Base-by-base conservation (phyloP, 1,284 basidiomycete species). In the Neotropicomus parvogracilis region DNA sequence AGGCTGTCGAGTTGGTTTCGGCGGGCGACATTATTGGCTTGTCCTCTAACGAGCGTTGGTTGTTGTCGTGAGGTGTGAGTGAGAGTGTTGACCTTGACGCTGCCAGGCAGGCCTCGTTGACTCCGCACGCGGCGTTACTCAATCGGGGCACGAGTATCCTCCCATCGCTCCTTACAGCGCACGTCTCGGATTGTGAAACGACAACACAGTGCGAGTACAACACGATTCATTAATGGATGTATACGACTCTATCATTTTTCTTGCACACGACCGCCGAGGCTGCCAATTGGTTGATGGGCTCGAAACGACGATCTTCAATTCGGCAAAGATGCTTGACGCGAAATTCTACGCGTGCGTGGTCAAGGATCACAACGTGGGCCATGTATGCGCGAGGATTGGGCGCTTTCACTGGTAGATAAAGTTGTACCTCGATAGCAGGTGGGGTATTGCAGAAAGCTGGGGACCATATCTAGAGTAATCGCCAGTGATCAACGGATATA, bases 381-480 rank as follows among this genome's bases (percentile, higher is more conserved):
- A 8, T 38, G 19, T 27, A 29, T 29, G 37, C 38, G 14, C 21
- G 20, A 9, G 27, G 9, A 6, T 11, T 9, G 11, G 4, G 27
- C 13, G 1, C 27, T 33, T 49, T 59, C 39, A 85, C 64, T 84
- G 82, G 62, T 85, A 85, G 49, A 85, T 85, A 60, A 85, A 85
- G 65, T 84, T 84, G 70, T 60, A 94, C 81, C 91, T 83, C 58
- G 93, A 95, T 33, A 99, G 75, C 56, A 97, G 70, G 67, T 97
- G 93, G 9, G 95, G 95, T 54, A 98, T 89, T 2, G 95, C 93
- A 26, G 91, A 91, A 12, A 98, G 78, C 61, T 97, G 94, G 0
- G 95, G 95, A n/a, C 63, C 63, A 41, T 64, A 64, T 47, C 66
- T 64, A 26, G 27, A 2, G 10, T 28, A 12, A 9, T 9, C 32